Conservation (phyloP, 2,329 filamentous ascomycete species). For the Sporothrix dimorphospora region DNA sequence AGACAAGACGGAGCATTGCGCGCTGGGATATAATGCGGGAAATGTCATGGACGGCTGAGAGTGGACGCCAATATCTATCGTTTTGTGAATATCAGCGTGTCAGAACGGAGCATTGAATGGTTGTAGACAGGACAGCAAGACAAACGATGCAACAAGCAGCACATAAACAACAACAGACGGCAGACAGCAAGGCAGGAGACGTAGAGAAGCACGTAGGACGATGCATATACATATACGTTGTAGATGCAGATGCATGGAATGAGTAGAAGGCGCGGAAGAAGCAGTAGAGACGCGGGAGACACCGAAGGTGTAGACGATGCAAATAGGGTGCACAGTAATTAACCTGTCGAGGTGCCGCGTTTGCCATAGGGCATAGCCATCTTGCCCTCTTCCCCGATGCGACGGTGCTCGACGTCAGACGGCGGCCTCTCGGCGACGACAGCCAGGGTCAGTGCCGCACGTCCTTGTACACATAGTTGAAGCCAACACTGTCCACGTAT, state of each 20-base stretch:
- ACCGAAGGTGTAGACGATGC: neutral
- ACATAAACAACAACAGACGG: neutral
- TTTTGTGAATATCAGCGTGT: neutral
- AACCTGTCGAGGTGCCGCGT: neutral
- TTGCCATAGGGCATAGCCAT: neutral
- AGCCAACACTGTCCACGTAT: neutral
- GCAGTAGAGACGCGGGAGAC: neutral
- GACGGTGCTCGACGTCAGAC: conserved; percentile 10
- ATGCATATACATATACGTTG: neutral
- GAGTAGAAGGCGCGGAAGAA: conserved; percentile 1
- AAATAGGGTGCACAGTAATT: neutral
- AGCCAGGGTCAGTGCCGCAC: neutral
- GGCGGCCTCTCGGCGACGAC: conserved; percentile 13
- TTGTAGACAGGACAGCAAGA: neutral
- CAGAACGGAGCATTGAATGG: neutral
- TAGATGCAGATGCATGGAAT: conserved; percentile 14
- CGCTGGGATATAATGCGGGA: neutral
- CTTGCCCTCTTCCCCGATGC: neutral
- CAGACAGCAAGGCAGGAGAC: neutral
- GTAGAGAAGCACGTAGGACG: neutral
- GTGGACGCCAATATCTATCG: conserved; percentile 3
- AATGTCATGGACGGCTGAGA: conserved; percentile 8
- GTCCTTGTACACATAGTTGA: neutral
- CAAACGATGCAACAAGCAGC: neutral
- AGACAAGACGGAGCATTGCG: neutral